Evolutionary conservation across 306 rosid genomes (phyloP).

Genomic region (Potentilla sterilis): DNA sequence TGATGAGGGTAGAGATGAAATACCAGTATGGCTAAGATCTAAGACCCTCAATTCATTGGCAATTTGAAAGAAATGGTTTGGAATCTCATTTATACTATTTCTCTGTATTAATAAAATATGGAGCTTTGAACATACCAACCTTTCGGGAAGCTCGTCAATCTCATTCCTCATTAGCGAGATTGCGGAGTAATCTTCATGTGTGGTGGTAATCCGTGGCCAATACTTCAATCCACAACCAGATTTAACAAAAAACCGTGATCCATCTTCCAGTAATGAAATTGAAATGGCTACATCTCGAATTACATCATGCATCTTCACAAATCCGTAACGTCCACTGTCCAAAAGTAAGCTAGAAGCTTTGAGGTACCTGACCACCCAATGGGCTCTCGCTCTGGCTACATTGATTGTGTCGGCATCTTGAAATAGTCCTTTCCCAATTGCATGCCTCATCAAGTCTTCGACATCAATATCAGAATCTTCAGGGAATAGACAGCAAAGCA

Average conservation of each 20-base stretch:
- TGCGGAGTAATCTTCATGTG: background rate
- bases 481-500: background rate
- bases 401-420: background rate
- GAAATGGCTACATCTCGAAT: background rate
- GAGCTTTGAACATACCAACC: background rate
- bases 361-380: background rate
- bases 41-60: background rate
- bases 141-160: background rate
- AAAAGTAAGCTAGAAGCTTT: background rate
- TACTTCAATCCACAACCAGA: background rate
- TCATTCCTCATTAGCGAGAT: background rate
- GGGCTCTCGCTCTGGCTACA: background rate
- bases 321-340: background rate
- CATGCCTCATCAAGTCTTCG: background rate
- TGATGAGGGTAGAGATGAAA: background rate
- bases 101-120: background rate
- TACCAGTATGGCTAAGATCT: background rate
- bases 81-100: background rate
- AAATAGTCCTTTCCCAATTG: background rate
- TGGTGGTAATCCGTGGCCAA: background rate
- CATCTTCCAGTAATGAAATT: background rate
- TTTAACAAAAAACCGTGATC: background rate
- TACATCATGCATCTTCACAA: background rate
- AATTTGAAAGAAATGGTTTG: background rate
- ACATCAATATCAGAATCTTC: background rate